phyloP scores from a whole-genome alignment of 179 eudicot genomes.

The Pouteria campechiana region DNA sequence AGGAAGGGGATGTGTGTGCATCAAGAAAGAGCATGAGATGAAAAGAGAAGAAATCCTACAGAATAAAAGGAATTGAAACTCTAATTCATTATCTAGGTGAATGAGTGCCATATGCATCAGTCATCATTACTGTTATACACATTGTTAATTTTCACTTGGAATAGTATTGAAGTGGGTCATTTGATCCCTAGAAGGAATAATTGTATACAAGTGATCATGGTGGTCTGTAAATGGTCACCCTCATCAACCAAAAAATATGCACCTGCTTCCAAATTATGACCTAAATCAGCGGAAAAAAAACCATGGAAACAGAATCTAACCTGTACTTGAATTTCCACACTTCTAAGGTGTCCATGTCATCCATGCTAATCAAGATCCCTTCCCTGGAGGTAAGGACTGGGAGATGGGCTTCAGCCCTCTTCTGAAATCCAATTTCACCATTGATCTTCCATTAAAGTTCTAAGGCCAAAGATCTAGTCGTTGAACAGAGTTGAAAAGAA shows the following conservation, averaged over 20 bases:
- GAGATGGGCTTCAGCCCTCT: conserved; percentile 65
- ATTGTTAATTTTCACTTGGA: not conserved
- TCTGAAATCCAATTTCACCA: conserved; percentile 23
- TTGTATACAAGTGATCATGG: not conserved
- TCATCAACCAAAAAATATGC: not conserved
- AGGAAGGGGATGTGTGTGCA: not conserved
- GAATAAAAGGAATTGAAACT: not conserved
- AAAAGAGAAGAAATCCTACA: not conserved
- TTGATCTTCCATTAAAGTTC: too few relatives aligned
- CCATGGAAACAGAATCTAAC: conserved; percentile 9
- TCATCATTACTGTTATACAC: too few relatives aligned
- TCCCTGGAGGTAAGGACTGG: conserved; percentile 56
- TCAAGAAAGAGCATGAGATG: not conserved
- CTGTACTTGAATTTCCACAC: conserved; percentile 89
- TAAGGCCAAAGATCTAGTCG: too few relatives aligned
- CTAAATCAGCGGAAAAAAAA: not conserved
- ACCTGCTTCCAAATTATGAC: not conserved
- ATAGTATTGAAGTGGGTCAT: not conserved
- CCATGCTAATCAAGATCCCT: conserved; percentile 55
- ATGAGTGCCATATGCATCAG: too few relatives aligned
- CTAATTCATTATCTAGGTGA: too few relatives aligned
- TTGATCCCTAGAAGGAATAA: not conserved
- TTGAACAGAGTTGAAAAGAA: too few relatives aligned
- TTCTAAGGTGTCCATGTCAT: conserved; percentile 69
- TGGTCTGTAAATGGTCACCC: not conserved